Conservation (phyloP, 306 rosid species). For the Ochetophila trinervis region DNA sequence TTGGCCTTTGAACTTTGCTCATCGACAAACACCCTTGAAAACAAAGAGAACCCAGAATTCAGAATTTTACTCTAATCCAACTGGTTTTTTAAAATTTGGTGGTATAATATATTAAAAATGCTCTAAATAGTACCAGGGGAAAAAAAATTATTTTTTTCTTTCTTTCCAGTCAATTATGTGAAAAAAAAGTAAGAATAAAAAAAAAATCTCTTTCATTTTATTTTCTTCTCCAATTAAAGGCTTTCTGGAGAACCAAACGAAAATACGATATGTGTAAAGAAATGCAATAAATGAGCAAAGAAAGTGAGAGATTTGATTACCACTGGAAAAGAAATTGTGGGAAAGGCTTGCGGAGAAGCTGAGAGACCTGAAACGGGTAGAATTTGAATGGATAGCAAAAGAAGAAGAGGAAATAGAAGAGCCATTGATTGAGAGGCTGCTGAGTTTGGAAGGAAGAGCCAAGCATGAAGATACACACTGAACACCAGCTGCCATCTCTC, state of each 20-base stretch:
- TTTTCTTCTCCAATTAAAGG: neutral
- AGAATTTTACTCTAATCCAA: neutral
- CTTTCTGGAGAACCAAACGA: constrained; percentile 12
- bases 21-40: constrained; percentile 51
- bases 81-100: neutral
- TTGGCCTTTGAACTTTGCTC: constrained; percentile 34
- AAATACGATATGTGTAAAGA: neutral
- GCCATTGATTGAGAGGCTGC: constrained; percentile 47
- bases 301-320: constrained; percentile 21
- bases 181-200: too few species aligned
- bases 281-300: neutral
- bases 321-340: constrained; percentile 40
- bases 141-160: too few species aligned
- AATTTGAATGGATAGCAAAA: constrained; percentile 21
- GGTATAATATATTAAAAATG: neutral
- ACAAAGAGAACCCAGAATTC: constrained; percentile 17
- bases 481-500: constrained; percentile 51
- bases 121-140: too few species aligned
- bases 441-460: constrained; percentile 57
- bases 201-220: too few species aligned
- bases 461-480: constrained; percentile 52
- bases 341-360: constrained; percentile 62
- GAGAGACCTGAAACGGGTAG: constrained; percentile 43
- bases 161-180: too few species aligned
- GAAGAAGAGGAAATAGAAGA: constrained; percentile 27